phyloP scores from a whole-genome alignment of 768 basidiomycete genomes.

The Termitomyces sp. region DNA sequence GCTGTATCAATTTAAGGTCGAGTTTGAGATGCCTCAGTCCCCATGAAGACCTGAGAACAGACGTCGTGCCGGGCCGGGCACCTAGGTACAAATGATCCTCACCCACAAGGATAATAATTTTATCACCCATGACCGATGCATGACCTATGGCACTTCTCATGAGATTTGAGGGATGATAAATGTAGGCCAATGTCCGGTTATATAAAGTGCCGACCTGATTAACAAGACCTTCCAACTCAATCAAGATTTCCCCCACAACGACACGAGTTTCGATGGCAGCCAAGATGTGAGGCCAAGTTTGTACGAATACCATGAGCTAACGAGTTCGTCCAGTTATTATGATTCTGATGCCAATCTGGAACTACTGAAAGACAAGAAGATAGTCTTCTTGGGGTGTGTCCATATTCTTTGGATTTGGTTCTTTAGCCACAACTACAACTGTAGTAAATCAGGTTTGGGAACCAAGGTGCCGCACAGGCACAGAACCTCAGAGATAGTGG shows the following conservation, averaged over 20 bases:
- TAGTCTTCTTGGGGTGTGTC: slow-evolving; percentile 55
- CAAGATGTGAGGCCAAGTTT: slow-evolving; percentile 41
- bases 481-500: slow-evolving; percentile 63
- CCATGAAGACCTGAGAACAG: not conserved
- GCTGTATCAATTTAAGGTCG: not conserved
- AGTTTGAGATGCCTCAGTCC: not conserved
- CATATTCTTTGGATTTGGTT: not conserved
- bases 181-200: not conserved
- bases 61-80: not conserved
- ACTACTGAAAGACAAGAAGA: slow-evolving; percentile 40
- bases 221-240: not conserved
- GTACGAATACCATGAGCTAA: not conserved
- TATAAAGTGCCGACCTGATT: not conserved
- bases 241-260: not conserved
- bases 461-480: slow-evolving; percentile 63
- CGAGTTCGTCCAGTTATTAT: slow-evolving; percentile 39
- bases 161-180: not conserved
- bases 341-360: slow-evolving; percentile 55
- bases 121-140: slow-evolving; percentile 1
- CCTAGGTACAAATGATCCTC: not conserved
- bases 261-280: slow-evolving; percentile 30
- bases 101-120: not conserved
- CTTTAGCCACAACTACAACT: not conserved
- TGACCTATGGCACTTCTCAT: not conserved
- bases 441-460: slow-evolving; percentile 42